Base-by-base conservation (phyloP, 495 filamentous ascomycete species). In the Stereocaulon alpinum region DNA sequence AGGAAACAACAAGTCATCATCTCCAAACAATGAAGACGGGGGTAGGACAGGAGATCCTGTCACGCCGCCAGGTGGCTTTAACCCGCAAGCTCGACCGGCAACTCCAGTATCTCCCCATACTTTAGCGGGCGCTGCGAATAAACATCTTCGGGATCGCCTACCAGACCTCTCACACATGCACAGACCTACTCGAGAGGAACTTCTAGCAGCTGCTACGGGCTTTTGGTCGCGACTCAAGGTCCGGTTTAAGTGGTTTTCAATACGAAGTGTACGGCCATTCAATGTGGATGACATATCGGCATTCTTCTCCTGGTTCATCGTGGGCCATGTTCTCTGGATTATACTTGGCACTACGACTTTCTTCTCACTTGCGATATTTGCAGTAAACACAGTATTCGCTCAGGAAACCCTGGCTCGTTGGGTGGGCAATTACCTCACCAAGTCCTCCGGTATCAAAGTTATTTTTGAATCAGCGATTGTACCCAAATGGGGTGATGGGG, bases 401-500 rank as follows among this genome's bases (percentile, higher is more conserved):
- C 93, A 98, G 77, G 93, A 98, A 81, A 96, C 89, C 6, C 73
- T 98, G 4, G 93, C 94, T 24, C 79, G 87, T 59, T 94, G 88
- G 86, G 80, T 97, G 41, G 93, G 93, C 3, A 95, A 97, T 70
- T 96, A 97, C 70, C 77, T 98, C 5, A 98, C 93, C 3, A 87
- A 88, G 65, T 95, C 91, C 20, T 93, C 92, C 40, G 93, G 93
- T 3, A 73, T 96, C n/a, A 93, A 91, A 61, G 88, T 98, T 41
- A 86, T 98, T 24, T 98, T 98, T 68, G 93, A 98, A 71, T 96
- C 90, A 61, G 93, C 93, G 15, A 95, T 98, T 64, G 93, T 97
- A 15, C 93, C 93, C 12, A 89, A 86, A 66, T 98, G 93, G 93
- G 85, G 81, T 63, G 85, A 89, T 66, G 91, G 91, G 12, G 91